Conservation (phyloP, 108 stramenopile species). For the Cyclotella sp. region DNA sequence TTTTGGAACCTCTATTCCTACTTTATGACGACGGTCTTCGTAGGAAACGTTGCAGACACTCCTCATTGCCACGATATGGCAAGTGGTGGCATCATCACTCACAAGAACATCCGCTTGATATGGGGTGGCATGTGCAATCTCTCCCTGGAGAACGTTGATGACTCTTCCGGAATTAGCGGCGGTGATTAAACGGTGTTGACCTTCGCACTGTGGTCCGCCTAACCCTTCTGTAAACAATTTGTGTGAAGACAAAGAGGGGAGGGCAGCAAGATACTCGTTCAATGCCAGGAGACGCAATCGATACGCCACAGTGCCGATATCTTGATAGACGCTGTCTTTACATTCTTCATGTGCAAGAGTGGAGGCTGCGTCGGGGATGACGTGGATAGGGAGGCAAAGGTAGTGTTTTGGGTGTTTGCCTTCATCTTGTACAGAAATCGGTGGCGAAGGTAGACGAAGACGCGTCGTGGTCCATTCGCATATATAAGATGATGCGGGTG, state of each 20-base stretch:
- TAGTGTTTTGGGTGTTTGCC: background rate
- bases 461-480: conserved; percentile 7
- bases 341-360: background rate
- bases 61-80: conserved; percentile 84
- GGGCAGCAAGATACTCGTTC: conserved; percentile 33
- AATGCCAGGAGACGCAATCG: conserved; percentile 21
- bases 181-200: conserved; percentile 20
- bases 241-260: conserved; percentile 19
- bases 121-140: conserved; percentile 52
- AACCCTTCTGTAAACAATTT: background rate
- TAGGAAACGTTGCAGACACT: conserved; percentile 30
- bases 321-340: background rate
- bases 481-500: background rate
- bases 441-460: conserved; percentile 5
- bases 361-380: background rate
- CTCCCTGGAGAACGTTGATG: conserved; percentile 54
- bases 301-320: background rate
- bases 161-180: conserved; percentile 41
- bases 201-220: background rate
- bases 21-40: background rate
- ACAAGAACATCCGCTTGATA: conserved; percentile 53
- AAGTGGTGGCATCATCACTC: conserved; percentile 83
- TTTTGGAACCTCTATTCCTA: background rate
- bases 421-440: background rate
- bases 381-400: conserved; percentile 3